Conservation (phyloP, 768 basidiomycete genomes). For the Mycena kentingensis region DNA sequence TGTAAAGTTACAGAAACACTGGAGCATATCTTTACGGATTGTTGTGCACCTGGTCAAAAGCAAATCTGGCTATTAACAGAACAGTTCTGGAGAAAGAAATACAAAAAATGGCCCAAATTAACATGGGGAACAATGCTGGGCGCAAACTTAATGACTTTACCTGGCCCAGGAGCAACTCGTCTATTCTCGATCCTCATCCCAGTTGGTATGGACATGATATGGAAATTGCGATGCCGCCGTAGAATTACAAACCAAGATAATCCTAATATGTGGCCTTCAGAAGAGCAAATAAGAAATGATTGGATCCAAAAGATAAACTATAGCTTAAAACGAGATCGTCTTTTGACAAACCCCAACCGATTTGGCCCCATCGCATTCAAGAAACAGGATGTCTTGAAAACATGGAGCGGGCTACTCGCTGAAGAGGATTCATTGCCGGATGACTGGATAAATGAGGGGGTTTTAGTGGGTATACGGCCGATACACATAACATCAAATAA, state of each 20-base stretch:
- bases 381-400: too few relatives aligned
- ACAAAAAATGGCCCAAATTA: background rate
- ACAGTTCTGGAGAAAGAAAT: constrained; percentile 1
- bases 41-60: background rate
- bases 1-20: constrained; percentile 11
- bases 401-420: too few relatives aligned
- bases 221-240: background rate
- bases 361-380: too few relatives aligned
- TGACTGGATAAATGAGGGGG: too few relatives aligned
- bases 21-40: constrained; percentile 20
- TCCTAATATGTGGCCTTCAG: background rate
- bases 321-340: background rate
- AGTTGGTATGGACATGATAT: background rate
- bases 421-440: too few relatives aligned
- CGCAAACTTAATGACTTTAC: background rate
- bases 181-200: background rate
- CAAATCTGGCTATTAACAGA: background rate
- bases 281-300: too few relatives aligned
- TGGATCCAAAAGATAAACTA: background rate
- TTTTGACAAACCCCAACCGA: too few relatives aligned
- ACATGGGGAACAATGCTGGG: constrained; percentile 5
- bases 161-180: background rate
- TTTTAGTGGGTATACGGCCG: too few relatives aligned
- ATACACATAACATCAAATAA: too few relatives aligned
- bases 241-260: background rate